Conservation (phyloP, 139 green algal genomes). For the Closterium sp. region DNA sequence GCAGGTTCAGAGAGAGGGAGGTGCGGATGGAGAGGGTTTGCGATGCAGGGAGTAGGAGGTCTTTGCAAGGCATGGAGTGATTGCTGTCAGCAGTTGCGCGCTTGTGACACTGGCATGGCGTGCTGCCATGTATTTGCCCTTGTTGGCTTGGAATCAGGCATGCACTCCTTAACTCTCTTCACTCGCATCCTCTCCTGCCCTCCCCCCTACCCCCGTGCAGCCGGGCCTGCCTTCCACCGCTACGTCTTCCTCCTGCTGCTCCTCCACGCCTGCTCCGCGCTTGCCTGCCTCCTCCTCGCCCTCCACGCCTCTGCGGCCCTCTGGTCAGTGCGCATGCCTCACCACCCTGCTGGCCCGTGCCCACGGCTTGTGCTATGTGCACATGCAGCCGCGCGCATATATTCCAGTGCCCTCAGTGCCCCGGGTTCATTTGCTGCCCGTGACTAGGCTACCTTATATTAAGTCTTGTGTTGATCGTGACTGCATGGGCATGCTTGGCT, state of each 20-base stretch:
- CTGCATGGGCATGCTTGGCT: neutral
- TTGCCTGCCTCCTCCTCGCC: conserved; percentile 22
- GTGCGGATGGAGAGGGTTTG: neutral
- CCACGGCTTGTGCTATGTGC: too few species aligned
- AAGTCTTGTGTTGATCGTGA: too few species aligned
- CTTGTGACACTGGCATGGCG: too few species aligned
- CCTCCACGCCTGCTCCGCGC: conserved; percentile 23
- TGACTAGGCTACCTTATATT: too few species aligned
- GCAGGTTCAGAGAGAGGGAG: neutral
- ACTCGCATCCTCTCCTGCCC: neutral
- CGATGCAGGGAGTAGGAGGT: neutral
- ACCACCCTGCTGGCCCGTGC: too few species aligned
- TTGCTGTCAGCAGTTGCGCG: too few species aligned
- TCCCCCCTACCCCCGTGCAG: neutral
- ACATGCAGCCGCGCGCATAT: neutral
- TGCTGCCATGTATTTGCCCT: too few species aligned
- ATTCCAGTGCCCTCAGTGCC: neutral
- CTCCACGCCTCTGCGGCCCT: neutral
- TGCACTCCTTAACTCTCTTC: neutral
- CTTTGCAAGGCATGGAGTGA: neutral
- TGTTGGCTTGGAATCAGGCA: neutral
- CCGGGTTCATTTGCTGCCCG: neutral
- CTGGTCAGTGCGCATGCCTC: conserved; percentile 2
- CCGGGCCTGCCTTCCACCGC: conserved; percentile 60
- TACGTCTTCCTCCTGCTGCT: conserved; percentile 55